A percentile compares a stretch with the other conserved stretches of the same genome.
Evolutionary conservation across 495 filamentous ascomycete species (phyloP).

Genomic region (Penicillium ochrochloron): DNA sequence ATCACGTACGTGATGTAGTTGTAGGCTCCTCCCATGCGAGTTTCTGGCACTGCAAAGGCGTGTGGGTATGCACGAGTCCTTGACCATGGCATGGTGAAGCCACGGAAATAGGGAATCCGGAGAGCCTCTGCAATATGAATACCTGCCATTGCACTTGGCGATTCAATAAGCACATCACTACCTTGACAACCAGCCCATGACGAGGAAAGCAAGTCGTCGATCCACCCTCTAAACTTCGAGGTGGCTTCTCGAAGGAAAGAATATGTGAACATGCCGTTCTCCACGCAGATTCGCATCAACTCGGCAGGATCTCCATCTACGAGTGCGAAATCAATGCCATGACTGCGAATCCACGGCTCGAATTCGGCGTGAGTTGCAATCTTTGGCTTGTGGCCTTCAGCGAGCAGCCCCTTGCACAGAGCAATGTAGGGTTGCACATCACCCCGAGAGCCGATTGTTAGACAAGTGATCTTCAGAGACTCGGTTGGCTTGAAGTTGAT

Average conservation of each 20-base stretch:
- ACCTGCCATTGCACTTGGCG: slow-evolving; percentile 95
- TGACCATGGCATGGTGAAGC: slow-evolving; percentile 99
- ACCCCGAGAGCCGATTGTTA: slow-evolving; percentile 94
- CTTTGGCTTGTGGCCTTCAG: slow-evolving; percentile 82
- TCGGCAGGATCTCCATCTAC: slow-evolving; percentile 93
- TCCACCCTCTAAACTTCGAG: slow-evolving; percentile 88
- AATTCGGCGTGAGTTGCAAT: slow-evolving; percentile 96
- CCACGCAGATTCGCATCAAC: slow-evolving; percentile 93
- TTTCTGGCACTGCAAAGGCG: slow-evolving; percentile 92
- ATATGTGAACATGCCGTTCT: slow-evolving; percentile 96
- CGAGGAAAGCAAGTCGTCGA: slow-evolving; percentile 84
- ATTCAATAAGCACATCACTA: slow-evolving; percentile 90
- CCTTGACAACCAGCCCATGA: slow-evolving; percentile 85
- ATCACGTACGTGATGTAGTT: slow-evolving; percentile 96
- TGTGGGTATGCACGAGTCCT: slow-evolving; percentile 95
- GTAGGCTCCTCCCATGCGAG: slow-evolving; percentile 92
- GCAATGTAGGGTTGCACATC: slow-evolving; percentile 99
- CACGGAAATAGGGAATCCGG: slow-evolving; percentile 92
- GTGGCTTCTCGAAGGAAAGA: slow-evolving; percentile 88
- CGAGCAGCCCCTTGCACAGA: slow-evolving; percentile 85
- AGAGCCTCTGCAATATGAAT: slow-evolving; percentile 99
- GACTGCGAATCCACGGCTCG: slow-evolving; percentile 80
- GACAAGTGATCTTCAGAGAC: slow-evolving; percentile 83
- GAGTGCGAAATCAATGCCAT: slow-evolving; percentile 89
- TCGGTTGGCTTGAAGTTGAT: slow-evolving; percentile 91